A percentile compares a stretch with the other conserved stretches of the same genome.
Evolutionary conservation across 1,284 basidiomycete genomes (phyloP).

Genomic region (Malassezia yamatoensis): DNA sequence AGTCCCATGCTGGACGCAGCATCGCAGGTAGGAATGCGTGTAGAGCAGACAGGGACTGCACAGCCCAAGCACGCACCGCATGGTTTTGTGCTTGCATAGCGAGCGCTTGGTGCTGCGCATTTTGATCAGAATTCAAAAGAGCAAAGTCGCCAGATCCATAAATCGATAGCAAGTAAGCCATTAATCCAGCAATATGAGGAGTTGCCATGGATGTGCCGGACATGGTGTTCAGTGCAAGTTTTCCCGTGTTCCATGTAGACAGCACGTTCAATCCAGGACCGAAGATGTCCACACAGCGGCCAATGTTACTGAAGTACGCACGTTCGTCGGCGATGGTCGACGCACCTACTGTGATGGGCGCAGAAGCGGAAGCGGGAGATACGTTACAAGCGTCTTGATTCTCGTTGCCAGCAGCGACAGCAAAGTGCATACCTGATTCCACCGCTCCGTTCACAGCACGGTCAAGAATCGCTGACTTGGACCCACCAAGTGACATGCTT

Average conservation of each 20-base stretch:
- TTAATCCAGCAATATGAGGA: conserved; percentile 52
- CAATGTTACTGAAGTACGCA: conserved; percentile 64
- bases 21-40: not conserved
- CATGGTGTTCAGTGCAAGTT: conserved; percentile 58
- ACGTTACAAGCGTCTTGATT: conserved; percentile 67
- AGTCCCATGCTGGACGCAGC: not conserved
- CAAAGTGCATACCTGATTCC: conserved; percentile 75
- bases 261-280: conserved; percentile 69
- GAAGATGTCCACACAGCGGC: conserved; percentile 68
- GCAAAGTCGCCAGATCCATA: conserved; percentile 45
- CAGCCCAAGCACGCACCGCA: conserved; percentile 2
- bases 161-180: conserved; percentile 58
- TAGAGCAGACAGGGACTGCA: not conserved
- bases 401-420: conserved; percentile 60
- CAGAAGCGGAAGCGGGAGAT: conserved; percentile 59
- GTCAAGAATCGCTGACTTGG: conserved; percentile 80
- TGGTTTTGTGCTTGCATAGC: not conserved
- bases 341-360: conserved; percentile 68
- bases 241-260: conserved; percentile 49
- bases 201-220: conserved; percentile 59
- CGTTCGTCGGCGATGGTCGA: conserved; percentile 57
- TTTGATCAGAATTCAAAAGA: not conserved
- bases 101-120: not conserved
- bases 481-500: conserved; percentile 95
- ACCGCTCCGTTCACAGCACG: conserved; percentile 77